phyloP scores from a whole-genome alignment of 2,329 filamentous ascomycete genomes.

The Phyllachora maydis region DNA sequence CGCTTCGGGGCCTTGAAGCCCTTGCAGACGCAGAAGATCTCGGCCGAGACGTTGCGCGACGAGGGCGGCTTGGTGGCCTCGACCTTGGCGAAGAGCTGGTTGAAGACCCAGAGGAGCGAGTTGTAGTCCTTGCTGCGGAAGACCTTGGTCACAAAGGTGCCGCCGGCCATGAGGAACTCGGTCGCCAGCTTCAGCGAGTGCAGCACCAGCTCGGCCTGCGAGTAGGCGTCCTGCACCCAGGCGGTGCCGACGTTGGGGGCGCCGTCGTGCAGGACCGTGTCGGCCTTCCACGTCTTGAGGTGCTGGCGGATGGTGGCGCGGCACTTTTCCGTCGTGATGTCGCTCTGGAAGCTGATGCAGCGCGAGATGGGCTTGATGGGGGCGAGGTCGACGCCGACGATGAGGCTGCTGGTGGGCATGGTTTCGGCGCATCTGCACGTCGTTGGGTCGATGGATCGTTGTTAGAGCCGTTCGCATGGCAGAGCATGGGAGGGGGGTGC shows the following conservation, averaged over 20 bases:
- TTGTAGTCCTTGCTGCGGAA: constrained; percentile 97
- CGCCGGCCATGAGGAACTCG: constrained; percentile 75
- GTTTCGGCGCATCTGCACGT: constrained; percentile 87
- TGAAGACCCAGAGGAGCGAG: constrained; percentile 88
- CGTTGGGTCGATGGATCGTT: constrained; percentile 62
- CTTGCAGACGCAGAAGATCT: constrained; percentile 94
- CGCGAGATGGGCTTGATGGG: constrained; percentile 92
- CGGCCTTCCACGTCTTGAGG: constrained; percentile 89
- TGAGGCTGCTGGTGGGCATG: constrained; percentile 78
- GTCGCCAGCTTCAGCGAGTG: constrained; percentile 86
- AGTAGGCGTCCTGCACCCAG: constrained; percentile 97
- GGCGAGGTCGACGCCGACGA: constrained; percentile 81
- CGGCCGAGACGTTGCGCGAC: constrained; percentile 86
- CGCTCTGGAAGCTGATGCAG: constrained; percentile 89
- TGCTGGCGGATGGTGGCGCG: constrained; percentile 75
- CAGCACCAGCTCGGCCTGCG: constrained; percentile 80
- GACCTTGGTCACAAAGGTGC: constrained; percentile 92
- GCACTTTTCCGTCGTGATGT: constrained; percentile 95
- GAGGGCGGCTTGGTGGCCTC: constrained; percentile 96
- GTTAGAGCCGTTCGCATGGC: constrained; percentile 8
- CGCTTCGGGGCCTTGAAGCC: constrained; percentile 91
- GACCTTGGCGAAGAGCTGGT: constrained; percentile 85
- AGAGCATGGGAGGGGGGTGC: neutral
- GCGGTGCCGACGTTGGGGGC: constrained; percentile 95
- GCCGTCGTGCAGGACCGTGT: constrained; percentile 89